Evolutionary conservation across 805 yeast species (phyloP).

Genomic region (Yarrowia sp.): DNA sequence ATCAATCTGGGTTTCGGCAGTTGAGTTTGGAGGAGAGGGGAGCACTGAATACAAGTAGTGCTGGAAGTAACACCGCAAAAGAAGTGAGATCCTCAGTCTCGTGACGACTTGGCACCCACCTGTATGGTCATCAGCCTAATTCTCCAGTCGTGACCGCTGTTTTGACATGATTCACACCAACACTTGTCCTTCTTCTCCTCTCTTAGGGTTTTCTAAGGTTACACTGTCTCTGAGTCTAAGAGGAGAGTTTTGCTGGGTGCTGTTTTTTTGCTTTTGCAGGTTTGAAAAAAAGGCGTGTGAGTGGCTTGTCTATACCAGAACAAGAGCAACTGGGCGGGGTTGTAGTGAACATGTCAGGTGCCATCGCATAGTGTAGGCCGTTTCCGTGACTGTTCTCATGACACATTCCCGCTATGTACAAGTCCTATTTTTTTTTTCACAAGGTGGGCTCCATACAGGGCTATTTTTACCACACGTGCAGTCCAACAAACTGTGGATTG

Average conservation of each 20-base stretch:
- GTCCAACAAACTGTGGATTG: too few species aligned
- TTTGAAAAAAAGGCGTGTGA: not conserved
- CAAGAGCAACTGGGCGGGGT: conserved; percentile 10
- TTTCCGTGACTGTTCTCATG: not conserved
- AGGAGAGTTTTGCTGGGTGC: not conserved
- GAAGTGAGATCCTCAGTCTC: too few species aligned
- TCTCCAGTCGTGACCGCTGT: too few species aligned
- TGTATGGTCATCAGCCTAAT: too few species aligned
- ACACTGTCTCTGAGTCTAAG: conserved; percentile 5
- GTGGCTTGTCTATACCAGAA: conserved; percentile 15
- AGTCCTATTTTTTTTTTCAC: not conserved
- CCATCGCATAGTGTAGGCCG: too few species aligned
- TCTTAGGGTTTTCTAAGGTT: conserved; percentile 11
- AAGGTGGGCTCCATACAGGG: not conserved
- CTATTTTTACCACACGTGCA: conserved; percentile 5
- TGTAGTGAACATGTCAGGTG: too few species aligned
- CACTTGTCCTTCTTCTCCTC: too few species aligned
- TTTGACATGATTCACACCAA: too few species aligned
- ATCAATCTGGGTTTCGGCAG: conserved; percentile 9
- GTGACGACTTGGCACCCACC: too few species aligned
- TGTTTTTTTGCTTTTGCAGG: conserved; percentile 4
- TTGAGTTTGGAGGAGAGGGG: conserved; percentile 1
- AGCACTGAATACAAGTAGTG: too few species aligned
- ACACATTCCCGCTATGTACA: not conserved
- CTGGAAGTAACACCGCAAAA: too few species aligned